Percentiles rank a stretch among this genome's conserved stretches.
phyloP scores from a whole-genome alignment of 495 filamentous ascomycete genomes.

The Cercophora samala region DNA sequence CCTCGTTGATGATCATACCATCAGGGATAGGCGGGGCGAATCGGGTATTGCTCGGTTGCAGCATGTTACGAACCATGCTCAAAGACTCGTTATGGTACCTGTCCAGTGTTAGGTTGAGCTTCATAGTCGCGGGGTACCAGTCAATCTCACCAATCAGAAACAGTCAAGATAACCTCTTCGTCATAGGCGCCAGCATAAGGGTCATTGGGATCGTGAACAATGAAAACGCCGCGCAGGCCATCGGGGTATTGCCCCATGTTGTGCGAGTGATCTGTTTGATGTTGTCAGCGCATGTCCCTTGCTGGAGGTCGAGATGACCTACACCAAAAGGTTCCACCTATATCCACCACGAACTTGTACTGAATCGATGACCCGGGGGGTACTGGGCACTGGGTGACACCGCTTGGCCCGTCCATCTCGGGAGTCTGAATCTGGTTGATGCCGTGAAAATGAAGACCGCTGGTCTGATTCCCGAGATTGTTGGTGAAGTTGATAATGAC shows the following conservation, averaged over 20 bases:
- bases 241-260: slow-evolving; percentile 70
- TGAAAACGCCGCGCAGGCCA: slow-evolving; percentile 67
- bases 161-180: slow-evolving; percentile 54
- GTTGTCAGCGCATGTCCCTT: not conserved
- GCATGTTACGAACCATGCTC: slow-evolving; percentile 51
- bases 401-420: slow-evolving; percentile 71
- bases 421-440: slow-evolving; percentile 67
- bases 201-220: slow-evolving; percentile 64
- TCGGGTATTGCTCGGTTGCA: slow-evolving; percentile 48
- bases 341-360: slow-evolving; percentile 66
- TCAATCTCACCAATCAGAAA: slow-evolving; percentile 56
- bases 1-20: slow-evolving; percentile 64
- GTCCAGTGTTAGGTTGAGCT: not conserved
- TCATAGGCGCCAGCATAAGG: slow-evolving; percentile 64
- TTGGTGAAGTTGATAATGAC: slow-evolving; percentile 70
- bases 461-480: slow-evolving; percentile 67
- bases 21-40: slow-evolving; percentile 61
- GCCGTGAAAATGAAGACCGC: slow-evolving; percentile 77
- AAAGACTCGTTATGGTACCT: slow-evolving; percentile 54
- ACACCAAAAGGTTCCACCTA: slow-evolving; percentile 76
- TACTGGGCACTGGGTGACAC: slow-evolving; percentile 67
- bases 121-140: not conserved
- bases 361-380: slow-evolving; percentile 58
- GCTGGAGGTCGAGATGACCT: slow-evolving; percentile 44
- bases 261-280: slow-evolving; percentile 63